Conservation (phyloP, 495 filamentous ascomycete genomes). For the Paragyromitra xinjiangensis region DNA sequence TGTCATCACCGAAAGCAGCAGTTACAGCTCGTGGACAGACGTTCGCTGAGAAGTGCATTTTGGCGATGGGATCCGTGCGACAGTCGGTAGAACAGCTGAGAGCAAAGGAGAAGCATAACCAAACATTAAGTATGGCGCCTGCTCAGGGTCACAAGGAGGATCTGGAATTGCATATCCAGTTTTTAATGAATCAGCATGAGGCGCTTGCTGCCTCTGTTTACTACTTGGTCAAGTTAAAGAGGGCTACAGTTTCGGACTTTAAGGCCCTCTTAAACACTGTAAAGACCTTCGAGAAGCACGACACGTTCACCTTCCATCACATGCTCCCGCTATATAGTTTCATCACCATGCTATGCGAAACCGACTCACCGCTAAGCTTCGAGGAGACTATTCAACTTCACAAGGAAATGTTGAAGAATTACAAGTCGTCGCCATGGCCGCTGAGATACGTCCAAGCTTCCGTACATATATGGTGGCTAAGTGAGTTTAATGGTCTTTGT, state of each 20-base stretch:
- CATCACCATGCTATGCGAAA: constrained; percentile 76
- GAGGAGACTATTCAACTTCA: constrained; percentile 75
- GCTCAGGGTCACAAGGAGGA: constrained; percentile 71
- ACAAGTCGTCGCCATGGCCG: constrained; percentile 72
- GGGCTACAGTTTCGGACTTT: constrained; percentile 75
- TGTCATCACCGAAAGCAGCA: constrained; percentile 57
- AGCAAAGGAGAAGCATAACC: constrained; percentile 74
- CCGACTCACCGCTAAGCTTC: constrained; percentile 69
- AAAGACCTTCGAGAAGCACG: constrained; percentile 75
- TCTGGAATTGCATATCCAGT: constrained; percentile 74
- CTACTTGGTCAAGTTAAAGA: constrained; percentile 77
- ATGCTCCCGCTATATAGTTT: constrained; percentile 78
- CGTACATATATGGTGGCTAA: constrained; percentile 80
- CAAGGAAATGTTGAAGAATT: constrained; percentile 68
- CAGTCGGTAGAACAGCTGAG: constrained; percentile 73
- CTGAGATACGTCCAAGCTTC: constrained; percentile 79
- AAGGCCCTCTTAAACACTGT: constrained; percentile 70
- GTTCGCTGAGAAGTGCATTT: constrained; percentile 74
- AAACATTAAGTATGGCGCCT: constrained; percentile 70
- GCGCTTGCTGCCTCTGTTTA: constrained; percentile 78
- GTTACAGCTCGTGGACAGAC: constrained; percentile 48
- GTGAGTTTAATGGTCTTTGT: constrained; percentile 90
- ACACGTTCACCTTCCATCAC: constrained; percentile 77
- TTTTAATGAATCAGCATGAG: constrained; percentile 86
- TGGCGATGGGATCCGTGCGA: constrained; percentile 76